phyloP scores from a whole-genome alignment of 2,329 filamentous ascomycete species.

The Xylariaceae sp. region DNA sequence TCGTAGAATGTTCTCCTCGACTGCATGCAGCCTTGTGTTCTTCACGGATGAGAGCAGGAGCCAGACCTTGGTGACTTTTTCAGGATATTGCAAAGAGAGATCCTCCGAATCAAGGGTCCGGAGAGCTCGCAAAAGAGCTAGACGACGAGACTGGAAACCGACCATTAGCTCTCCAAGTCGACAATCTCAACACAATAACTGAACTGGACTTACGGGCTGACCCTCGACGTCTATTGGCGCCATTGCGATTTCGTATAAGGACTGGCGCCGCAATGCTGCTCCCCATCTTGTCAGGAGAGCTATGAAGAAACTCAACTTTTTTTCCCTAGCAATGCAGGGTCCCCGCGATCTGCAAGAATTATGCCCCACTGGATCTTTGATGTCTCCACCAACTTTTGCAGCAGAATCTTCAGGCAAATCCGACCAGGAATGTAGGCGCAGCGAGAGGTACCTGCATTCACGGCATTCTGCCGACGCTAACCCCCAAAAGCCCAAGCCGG shows the following conservation, averaged over 20 bases:
- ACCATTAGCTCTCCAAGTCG: conserved; percentile 2
- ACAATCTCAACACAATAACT: background rate
- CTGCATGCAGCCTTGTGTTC: conserved; percentile 39
- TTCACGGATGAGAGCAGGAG: conserved; percentile 35
- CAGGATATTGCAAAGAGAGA: conserved; percentile 33
- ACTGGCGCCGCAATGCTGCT: conserved; percentile 14
- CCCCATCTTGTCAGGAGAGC: background rate
- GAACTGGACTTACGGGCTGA: conserved; percentile 8
- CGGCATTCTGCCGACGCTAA: conserved; percentile 13
- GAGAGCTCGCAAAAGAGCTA: conserved; percentile 43
- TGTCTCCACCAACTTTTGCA: no score
- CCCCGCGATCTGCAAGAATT: conserved; percentile 16
- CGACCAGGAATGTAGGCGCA: no score
- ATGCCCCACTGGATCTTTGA: no score
- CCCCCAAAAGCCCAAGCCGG: conserved; percentile 4
- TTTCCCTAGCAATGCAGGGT: conserved; percentile 10
- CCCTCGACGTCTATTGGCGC: conserved; percentile 20
- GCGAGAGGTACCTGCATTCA: background rate
- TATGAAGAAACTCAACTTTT: conserved; percentile 9
- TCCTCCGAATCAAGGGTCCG: conserved; percentile 50
- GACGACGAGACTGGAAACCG: conserved; percentile 18
- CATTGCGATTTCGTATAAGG: conserved; percentile 9
- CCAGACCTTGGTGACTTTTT: conserved; percentile 45
- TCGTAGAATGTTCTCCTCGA: conserved; percentile 51
- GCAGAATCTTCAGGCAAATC: no score